These are phyloP conservation scores for Bolboschoenoplectus hybrid DNA, from an alignment of 202 grass and related monocot species.

Conservation along the genomic window DNA sequence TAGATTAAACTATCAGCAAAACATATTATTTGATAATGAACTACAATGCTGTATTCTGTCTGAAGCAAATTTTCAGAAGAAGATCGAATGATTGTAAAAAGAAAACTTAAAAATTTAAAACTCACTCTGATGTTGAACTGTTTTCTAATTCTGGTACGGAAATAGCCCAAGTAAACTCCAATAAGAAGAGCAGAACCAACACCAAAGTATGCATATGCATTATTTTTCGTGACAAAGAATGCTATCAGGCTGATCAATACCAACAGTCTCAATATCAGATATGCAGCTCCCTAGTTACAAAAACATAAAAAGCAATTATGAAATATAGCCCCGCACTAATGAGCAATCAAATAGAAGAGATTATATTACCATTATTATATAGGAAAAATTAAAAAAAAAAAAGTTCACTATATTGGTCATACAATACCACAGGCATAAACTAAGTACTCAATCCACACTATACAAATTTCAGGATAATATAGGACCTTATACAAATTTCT, in stretches of 20 bases:
- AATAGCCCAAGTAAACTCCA: conserved; percentile 85
- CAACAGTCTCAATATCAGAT: conserved; percentile 63
- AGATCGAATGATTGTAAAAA: conserved; percentile 34
- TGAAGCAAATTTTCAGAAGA: conserved; percentile 4
- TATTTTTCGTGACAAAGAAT: conserved; percentile 71
- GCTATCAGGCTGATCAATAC: conserved; percentile 68
- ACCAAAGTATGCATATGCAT: conserved; percentile 68
- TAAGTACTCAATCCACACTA: not conserved
- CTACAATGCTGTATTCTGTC: conserved; percentile 29
- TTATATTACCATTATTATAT: not conserved
- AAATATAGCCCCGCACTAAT: not conserved
- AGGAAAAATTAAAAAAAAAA: not conserved
- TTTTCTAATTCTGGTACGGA: conserved; percentile 80
- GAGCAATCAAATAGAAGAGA: not conserved
- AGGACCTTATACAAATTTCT: not conserved
- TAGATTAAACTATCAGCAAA: conserved; percentile 6
- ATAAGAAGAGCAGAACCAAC: conserved; percentile 65
- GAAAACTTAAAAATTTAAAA: conserved; percentile 35
- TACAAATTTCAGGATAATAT: not conserved
- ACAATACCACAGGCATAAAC: not conserved
- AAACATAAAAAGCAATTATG: not conserved
- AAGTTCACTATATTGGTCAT: not conserved
- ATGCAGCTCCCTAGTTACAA: conserved; percentile 58
- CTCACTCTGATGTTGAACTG: conserved; percentile 91
- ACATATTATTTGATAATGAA: conserved; percentile 27